Evolutionary conservation across 2,329 filamentous ascomycete genomes (phyloP).

Genomic region (Alternaria sp.): DNA sequence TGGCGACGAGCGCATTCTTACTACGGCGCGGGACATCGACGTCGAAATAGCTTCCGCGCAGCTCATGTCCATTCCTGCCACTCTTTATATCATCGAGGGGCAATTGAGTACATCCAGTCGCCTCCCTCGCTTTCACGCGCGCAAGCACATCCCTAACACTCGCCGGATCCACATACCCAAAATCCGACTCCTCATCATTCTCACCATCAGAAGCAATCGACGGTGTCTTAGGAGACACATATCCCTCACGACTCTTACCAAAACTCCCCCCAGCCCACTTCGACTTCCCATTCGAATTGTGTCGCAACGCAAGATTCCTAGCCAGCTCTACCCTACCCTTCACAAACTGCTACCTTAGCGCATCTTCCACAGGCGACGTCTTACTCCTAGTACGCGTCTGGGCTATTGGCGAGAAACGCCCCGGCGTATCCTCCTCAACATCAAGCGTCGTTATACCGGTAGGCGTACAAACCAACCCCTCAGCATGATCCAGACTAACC

Average conservation of each 20-base stretch:
- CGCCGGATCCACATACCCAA: not conserved
- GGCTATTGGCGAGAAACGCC: accelerated
- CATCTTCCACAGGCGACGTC: not conserved
- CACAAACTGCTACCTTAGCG: not conserved
- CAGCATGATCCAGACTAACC: not conserved
- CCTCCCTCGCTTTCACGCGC: not conserved
- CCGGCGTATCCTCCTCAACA: accelerated
- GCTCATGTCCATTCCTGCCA: accelerated
- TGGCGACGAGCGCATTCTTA: not conserved
- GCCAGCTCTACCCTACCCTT: not conserved
- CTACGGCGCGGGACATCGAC: not conserved
- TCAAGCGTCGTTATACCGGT: accelerated
- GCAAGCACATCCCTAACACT: not conserved
- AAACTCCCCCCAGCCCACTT: not conserved
- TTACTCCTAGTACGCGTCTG: too few relatives aligned
- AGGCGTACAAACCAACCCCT: not conserved
- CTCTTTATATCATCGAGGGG: accelerated
- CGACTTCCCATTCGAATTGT: not conserved
- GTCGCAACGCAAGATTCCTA: not conserved
- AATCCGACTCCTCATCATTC: too few relatives aligned
- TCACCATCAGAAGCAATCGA: not conserved
- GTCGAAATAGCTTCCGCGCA: not conserved
- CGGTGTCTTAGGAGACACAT: not conserved
- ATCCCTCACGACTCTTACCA: accelerated
- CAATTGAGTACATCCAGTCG: accelerated